These are phyloP conservation scores for Populus trichocarpa DNA, from an alignment of 441 rosid species.

Conservation along the genomic window DNA sequence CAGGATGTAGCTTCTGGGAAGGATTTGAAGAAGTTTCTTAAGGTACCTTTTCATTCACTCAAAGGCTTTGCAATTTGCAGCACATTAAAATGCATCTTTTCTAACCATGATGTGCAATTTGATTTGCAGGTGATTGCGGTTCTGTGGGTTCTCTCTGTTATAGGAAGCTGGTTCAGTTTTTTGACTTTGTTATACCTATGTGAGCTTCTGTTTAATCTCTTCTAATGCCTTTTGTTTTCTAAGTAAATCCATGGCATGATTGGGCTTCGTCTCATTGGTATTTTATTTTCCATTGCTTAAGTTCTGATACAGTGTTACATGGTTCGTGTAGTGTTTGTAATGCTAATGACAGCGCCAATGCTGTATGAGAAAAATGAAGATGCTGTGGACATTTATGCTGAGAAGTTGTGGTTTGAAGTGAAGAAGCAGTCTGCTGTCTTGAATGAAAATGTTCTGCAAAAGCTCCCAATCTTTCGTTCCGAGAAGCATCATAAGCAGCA, in stretches of 20 bases:
- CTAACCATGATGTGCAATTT: neutral
- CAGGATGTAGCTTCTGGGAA: slow-evolving; percentile 37
- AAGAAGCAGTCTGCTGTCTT: slow-evolving; percentile 45
- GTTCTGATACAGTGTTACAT: neutral
- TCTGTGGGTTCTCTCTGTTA: slow-evolving; percentile 38
- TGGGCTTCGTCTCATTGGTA: neutral
- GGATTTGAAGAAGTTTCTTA: slow-evolving; percentile 41
- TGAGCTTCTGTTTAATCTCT: slow-evolving; percentile 11
- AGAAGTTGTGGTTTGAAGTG: slow-evolving; percentile 38
- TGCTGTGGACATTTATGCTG: slow-evolving; percentile 40
- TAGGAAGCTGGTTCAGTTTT: slow-evolving; percentile 52
- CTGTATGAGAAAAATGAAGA: slow-evolving; percentile 51
- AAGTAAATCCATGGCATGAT: neutral
- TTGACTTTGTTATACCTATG: slow-evolving; percentile 46
- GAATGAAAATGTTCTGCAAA: slow-evolving; percentile 40
- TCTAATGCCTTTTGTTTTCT: neutral
- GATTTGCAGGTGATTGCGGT: slow-evolving; percentile 38
- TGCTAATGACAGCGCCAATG: slow-evolving; percentile 37
- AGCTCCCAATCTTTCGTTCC: slow-evolving; percentile 26
- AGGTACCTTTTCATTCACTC: slow-evolving; percentile 21
- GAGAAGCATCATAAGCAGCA: slow-evolving; percentile 27
- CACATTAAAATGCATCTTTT: neutral
- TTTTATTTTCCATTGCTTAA: neutral
- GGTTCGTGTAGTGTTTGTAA: slow-evolving; percentile 37
- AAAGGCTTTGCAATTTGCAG: neutral